Conservation (phyloP, 106 monocot genomes). For the Platanthera guangdongensis region DNA sequence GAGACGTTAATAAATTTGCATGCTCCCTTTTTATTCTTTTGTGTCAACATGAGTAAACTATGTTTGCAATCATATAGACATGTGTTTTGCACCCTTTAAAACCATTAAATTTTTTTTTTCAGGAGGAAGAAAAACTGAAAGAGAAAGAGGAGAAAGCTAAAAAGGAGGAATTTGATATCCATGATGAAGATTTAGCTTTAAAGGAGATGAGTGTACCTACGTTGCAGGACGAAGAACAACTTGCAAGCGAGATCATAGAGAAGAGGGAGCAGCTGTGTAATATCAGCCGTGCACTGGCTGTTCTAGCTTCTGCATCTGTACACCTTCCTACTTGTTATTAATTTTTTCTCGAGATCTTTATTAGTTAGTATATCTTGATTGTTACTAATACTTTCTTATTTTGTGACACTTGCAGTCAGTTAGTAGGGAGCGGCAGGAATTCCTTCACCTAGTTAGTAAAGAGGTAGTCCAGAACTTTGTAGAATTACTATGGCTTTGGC, state of each 20-base stretch:
- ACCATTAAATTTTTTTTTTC: slow-evolving; percentile 6
- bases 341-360: neutral
- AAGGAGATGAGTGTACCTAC: slow-evolving; percentile 59
- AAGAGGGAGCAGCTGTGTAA: slow-evolving; percentile 77
- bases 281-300: slow-evolving; percentile 79
- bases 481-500: neutral
- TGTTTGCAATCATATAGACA: neutral
- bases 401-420: slow-evolving; percentile 54
- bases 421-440: slow-evolving; percentile 75
- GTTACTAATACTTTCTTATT: neutral
- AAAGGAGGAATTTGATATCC: slow-evolving; percentile 27
- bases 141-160: slow-evolving; percentile 61
- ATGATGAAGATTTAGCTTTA: slow-evolving; percentile 52
- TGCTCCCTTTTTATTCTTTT: neutral
- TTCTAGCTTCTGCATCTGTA: slow-evolving; percentile 91
- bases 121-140: slow-evolving; percentile 73
- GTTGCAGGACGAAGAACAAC: slow-evolving; percentile 42
- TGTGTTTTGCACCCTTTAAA: neutral
- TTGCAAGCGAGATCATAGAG: slow-evolving; percentile 23
- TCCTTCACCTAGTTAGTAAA: slow-evolving; percentile 71
- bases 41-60: neutral
- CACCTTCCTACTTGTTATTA: neutral
- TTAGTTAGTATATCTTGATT: neutral
- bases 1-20: neutral
- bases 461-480: slow-evolving; percentile 34